Evolutionary conservation across 495 filamentous ascomycete species (phyloP), one percentile per base, ranked within the genome.

Genomic region (Cercophora sp.): DNA sequence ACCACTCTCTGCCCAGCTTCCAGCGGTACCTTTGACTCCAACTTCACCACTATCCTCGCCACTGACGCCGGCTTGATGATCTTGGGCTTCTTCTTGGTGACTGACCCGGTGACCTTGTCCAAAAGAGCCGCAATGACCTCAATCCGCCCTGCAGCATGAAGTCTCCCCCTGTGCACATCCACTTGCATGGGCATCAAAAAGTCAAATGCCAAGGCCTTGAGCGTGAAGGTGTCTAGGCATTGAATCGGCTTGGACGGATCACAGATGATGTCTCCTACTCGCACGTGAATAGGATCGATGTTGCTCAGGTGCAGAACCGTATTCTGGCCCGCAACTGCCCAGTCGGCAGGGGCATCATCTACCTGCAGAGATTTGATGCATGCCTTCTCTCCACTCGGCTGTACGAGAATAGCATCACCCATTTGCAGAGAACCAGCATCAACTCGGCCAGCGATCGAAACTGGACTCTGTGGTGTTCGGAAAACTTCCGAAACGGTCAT

Each of bases 281-380:
- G 83, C 8, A 97, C 78, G 62, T 96, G 86, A 13, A 86, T 77
- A 1, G 85, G 77, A 54, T 96, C 90, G 61, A 96, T 91, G 50
- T 89, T 87, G n/a, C 80, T 77, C 47, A 98, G 78, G 61, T 95
- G 87, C 16, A 98, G 69, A 1, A 85, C 82, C 8, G 86, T 81
- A 49, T 95, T 95, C 61, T 96, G 90, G 11, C 94, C 91, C 2
- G 91, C 93, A n/a, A 96, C 91, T 3, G 90, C 93, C 91, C 90
- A 98, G 51, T 96, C 89, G 9, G 70, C 76, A 3, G 79, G 68
- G 34, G 86, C 83, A 18, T 81, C 77, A 56, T 91, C 85, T 15
- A 89, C 79, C 56, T 90, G 85, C 15, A 98, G 61, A 9, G 78
- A 85, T 62, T 87, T 93, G 61, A 97, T 77, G 24, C 76, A 79